phyloP scores from a whole-genome alignment of 257 asterid genomes.

The Penstemon newberryi region DNA sequence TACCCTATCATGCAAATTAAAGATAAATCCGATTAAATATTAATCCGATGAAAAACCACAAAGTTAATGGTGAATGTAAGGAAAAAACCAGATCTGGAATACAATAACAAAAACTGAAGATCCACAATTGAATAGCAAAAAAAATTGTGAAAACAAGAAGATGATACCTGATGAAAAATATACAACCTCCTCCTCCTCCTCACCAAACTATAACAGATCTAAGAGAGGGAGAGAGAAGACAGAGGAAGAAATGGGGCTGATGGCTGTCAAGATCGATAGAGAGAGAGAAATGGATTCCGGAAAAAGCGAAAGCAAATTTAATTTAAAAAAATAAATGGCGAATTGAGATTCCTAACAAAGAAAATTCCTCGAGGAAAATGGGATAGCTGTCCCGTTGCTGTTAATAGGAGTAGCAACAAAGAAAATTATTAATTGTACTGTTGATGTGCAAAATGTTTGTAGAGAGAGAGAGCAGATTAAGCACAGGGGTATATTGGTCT shows the following conservation, averaged over 20 bases:
- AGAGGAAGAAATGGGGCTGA: background rate
- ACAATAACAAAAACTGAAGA: background rate
- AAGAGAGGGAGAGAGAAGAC: slow-evolving; percentile 10
- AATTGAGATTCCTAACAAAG: no score
- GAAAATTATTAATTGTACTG: no score
- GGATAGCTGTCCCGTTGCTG: no score
- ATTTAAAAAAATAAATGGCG: no score
- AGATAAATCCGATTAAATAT: background rate
- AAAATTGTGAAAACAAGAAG: background rate
- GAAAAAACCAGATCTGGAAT: background rate
- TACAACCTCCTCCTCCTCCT: slow-evolving; percentile 26
- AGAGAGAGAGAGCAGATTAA: no score
- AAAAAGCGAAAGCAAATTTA: no score
- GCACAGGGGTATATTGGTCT: no score
- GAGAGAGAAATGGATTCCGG: no score
- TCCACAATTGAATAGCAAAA: slow-evolving; percentile 4
- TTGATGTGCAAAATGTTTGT: no score
- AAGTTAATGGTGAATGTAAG: background rate
- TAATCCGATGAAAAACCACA: background rate
- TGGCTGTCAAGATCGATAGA: background rate
- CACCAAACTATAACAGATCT: slow-evolving; percentile 29
- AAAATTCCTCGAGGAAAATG: no score
- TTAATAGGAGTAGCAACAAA: no score
- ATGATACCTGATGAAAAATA: slow-evolving; percentile 27
- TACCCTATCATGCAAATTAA: background rate